Evolutionary conservation across 495 filamentous ascomycete genomes (phyloP), one percentile per base, ranked within the genome.

Genomic region (Penicillium taxi): DNA sequence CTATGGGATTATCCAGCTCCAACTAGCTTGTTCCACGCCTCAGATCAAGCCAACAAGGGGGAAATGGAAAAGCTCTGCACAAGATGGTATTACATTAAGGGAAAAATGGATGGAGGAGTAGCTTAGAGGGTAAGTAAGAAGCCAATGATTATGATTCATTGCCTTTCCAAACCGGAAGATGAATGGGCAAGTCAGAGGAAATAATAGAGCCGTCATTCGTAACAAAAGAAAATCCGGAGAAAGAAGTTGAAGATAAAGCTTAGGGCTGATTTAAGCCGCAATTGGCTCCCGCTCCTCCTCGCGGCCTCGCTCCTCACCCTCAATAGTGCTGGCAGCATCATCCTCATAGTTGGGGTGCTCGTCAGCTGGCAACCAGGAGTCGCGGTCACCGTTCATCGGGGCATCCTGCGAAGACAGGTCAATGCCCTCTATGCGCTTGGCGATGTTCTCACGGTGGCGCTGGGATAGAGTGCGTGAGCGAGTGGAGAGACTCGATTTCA

Each of bases 381-480:
- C 85, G n/a, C 83, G 75, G 52, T 89, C 80, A 13, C 59, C 66
- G 43, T 84, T 77, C 43, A 94, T 66, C 36, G 86, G 84, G 25
- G 73, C 72, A 56, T 98, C 93, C 64, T 98, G 91, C 36, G 66
- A 70, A 6, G 87, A 81, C 12, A 96, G 74, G 48, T 94, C 87
- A 23, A 88, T 68, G 9, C 79, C 80, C 18, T 78, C 72, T 22
- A 77, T 78, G 34, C 53, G 50, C 52, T 66, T 66, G 44, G 30
- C 35, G 58, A 81, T 72, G 48, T 74, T 78, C 44, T 81, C 76
- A 25, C 81, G 75, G 47, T 84, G 83, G 53, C 88, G 81, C 61
- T 85, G 86, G 27, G 85, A 90, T 14, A 95, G 78, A 6, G 80
- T 90, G 39, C 85, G 81, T 18, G 90, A 77, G 37, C 91, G 85